A percentile compares a stretch with the other conserved stretches of the same genome.
phyloP scores from a whole-genome alignment of 805 yeast species.

The Candida ortonii region DNA sequence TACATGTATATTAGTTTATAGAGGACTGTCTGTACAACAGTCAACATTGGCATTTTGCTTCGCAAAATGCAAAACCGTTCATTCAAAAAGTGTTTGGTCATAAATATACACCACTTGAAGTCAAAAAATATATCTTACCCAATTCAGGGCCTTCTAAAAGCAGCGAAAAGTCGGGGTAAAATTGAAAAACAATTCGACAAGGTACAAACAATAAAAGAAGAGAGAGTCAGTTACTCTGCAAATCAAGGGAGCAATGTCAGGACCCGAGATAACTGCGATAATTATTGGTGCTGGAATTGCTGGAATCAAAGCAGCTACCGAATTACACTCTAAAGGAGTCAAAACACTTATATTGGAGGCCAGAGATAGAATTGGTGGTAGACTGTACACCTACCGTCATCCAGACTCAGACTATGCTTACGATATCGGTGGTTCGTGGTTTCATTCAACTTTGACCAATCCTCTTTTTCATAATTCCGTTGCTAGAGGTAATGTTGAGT shows the following conservation, averaged over 20 bases:
- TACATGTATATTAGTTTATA: conserved; percentile 1
- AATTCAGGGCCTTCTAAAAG: no score
- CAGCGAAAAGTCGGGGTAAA: no score
- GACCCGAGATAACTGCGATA: no score
- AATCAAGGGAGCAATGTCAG: no score
- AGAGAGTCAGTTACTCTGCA: no score
- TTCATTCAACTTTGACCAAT: conserved; percentile 46
- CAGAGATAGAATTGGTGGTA: conserved; percentile 45
- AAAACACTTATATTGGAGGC: conserved; percentile 45
- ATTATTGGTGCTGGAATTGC: conserved; percentile 53
- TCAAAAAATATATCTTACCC: no score
- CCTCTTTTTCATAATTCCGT: conserved; percentile 34
- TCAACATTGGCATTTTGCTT: no score
- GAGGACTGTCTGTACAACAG: no score
- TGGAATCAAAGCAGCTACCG: conserved; percentile 48
- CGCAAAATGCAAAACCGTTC: no score
- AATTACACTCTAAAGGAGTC: conserved; percentile 30
- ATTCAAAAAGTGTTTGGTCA: no score
- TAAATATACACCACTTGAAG: no score
- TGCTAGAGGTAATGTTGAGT: conserved; percentile 23
- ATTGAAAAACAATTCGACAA: not conserved
- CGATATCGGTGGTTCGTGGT: conserved; percentile 57
- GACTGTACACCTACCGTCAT: conserved; percentile 35
- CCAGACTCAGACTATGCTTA: conserved; percentile 27
- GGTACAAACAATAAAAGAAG: no score